These are phyloP conservation scores for Nitzschia inconspicua DNA, from an alignment of 108 stramenopile genomes.

Conservation along the genomic window DNA sequence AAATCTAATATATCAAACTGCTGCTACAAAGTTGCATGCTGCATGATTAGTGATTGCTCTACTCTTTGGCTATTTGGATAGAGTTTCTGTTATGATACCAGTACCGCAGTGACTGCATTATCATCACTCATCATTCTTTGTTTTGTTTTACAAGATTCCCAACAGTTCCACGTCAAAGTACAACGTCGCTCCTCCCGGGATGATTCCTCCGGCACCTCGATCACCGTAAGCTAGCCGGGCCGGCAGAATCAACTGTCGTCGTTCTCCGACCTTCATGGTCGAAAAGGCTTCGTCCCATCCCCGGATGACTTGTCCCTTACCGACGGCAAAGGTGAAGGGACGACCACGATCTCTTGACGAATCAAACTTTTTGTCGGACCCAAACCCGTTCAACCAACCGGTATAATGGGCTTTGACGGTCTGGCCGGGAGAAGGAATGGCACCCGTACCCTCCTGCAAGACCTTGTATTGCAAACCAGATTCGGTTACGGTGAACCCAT, in stretches of 20 bases:
- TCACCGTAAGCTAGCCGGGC: constrained; percentile 87
- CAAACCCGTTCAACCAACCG: constrained; percentile 93
- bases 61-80: background rate
- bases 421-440: constrained; percentile 70
- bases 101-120: too few relatives aligned
- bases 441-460: constrained; percentile 85
- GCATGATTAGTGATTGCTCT: background rate
- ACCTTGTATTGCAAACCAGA: constrained; percentile 89
- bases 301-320: constrained; percentile 90
- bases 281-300: constrained; percentile 42
- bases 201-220: constrained; percentile 85
- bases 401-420: constrained; percentile 97
- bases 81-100: too few relatives aligned
- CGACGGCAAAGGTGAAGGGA: constrained; percentile 92
- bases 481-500: constrained; percentile 75
- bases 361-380: constrained; percentile 87
- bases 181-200: constrained; percentile 89
- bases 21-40: too few relatives aligned
- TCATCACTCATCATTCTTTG: background rate
- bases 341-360: constrained; percentile 88
- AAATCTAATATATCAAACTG: too few relatives aligned
- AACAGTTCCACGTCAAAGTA: constrained; percentile 94
- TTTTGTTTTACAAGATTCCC: constrained; percentile 15
- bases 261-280: constrained; percentile 92
- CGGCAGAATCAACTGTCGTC: constrained; percentile 85